phyloP scores from a whole-genome alignment of 2,329 filamentous ascomycete genomes.

The Penicillium frequentans region DNA sequence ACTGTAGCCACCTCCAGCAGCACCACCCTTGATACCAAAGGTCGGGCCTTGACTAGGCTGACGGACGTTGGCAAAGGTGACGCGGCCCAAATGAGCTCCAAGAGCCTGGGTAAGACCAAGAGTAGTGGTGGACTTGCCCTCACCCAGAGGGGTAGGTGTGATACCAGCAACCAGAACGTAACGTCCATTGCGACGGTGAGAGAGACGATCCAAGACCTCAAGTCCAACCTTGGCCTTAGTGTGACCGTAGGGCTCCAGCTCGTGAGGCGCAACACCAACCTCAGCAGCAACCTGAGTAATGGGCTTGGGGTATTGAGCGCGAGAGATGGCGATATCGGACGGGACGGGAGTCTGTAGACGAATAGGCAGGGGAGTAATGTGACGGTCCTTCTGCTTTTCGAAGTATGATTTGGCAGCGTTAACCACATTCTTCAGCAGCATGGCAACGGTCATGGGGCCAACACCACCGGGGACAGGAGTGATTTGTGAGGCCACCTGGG shows the following conservation, averaged over 20 bases:
- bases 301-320: constrained; percentile 85
- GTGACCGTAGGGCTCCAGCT: constrained; percentile 90
- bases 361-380: constrained; percentile 78
- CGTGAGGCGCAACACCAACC: constrained; percentile 81
- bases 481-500: constrained; percentile 84
- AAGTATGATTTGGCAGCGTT: constrained; percentile 80
- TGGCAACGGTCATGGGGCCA: constrained; percentile 97
- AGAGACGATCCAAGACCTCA: constrained; percentile 74
- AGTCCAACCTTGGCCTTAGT: constrained; percentile 96
- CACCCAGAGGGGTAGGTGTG: constrained; percentile 91
- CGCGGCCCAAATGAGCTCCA: constrained; percentile 79
- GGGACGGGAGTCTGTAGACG: constrained; percentile 79
- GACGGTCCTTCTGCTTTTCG: constrained; percentile 76
- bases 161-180: constrained; percentile 95
- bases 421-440: constrained; percentile 95
- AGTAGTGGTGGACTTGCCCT: constrained; percentile 98
- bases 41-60: constrained; percentile 97
- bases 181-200: constrained; percentile 82
- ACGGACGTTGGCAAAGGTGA: constrained; percentile 94
- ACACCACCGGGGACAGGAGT: constrained; percentile 96
- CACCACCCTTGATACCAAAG: constrained; percentile 98
- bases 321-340: constrained; percentile 92
- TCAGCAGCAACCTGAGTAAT: constrained; percentile 84
- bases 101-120: constrained; percentile 93
- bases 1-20: constrained; percentile 95